These are phyloP conservation scores for Leccinum insolens DNA, from an alignment of 1,284 basidiomycete genomes.

Conservation along the genomic window DNA sequence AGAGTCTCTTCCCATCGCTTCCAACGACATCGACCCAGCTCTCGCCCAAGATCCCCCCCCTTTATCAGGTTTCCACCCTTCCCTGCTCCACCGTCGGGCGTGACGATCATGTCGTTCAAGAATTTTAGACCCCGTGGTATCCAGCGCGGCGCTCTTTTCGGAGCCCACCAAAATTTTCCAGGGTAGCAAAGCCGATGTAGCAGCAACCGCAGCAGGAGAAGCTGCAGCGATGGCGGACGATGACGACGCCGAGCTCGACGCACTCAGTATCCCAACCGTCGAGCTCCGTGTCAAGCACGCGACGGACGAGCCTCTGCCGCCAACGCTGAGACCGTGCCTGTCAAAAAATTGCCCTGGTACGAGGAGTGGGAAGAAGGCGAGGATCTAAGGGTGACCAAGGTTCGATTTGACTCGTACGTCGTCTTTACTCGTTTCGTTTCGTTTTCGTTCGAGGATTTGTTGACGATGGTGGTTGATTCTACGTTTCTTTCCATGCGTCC, in stretches of 20 bases:
- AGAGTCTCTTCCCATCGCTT: constrained; percentile 14
- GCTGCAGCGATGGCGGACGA: constrained; percentile 16
- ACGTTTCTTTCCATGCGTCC: not conserved
- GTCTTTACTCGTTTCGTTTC: no score
- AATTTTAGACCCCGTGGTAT: constrained; percentile 66
- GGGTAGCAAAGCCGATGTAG: constrained; percentile 31
- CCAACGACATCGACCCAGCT: constrained; percentile 9
- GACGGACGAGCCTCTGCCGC: constrained; percentile 41
- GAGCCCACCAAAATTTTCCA: constrained; percentile 17
- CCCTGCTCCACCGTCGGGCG: constrained; percentile 53
- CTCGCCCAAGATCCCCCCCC: constrained; percentile 21
- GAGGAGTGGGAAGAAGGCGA: no score
- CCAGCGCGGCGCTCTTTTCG: constrained; percentile 35
- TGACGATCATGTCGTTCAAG: constrained; percentile 58
- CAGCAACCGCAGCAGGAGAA: not conserved
- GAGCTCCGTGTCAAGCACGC: constrained; percentile 54
- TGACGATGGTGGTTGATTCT: not conserved
- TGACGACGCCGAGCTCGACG: constrained; percentile 57
- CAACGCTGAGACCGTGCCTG: constrained; percentile 11
- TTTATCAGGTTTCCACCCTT: constrained; percentile 61
- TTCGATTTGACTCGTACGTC: no score
- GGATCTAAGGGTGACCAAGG: no score
- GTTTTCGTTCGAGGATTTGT: no score
- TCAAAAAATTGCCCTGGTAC: no score
- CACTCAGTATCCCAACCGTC: constrained; percentile 65